These are phyloP conservation scores for Didymella keratinophila DNA, from an alignment of 2,329 filamentous ascomycete species.

Conservation along the genomic window DNA sequence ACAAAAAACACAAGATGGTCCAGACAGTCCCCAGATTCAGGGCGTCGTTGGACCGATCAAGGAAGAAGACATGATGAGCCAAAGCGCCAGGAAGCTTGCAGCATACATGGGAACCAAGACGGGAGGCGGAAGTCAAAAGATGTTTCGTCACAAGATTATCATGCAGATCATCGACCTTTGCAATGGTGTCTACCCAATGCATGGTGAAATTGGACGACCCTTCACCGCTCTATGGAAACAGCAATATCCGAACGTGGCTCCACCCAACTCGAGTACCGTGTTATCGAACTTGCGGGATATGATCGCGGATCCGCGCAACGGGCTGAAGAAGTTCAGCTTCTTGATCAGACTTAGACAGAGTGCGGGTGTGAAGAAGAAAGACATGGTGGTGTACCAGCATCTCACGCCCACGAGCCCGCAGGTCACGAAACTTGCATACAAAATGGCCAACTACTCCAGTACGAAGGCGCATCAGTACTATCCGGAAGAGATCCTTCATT, in stretches of 20 bases:
- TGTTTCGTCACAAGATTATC: constrained; percentile 55
- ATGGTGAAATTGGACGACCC: constrained; percentile 63
- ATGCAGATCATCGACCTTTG: constrained; percentile 63
- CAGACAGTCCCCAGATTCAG: constrained; percentile 9
- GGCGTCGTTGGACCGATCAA: constrained; percentile 22
- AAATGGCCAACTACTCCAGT: constrained; percentile 56
- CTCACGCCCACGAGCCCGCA: constrained; percentile 55
- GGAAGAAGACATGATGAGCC: constrained; percentile 13
- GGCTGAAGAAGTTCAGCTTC: constrained; percentile 59
- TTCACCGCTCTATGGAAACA: constrained; percentile 63
- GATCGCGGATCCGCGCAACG: constrained; percentile 54
- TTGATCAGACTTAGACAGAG: constrained; percentile 29
- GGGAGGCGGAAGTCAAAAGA: constrained; percentile 26
- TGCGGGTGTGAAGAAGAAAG: constrained; percentile 55
- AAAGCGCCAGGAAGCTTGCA: constrained; percentile 15
- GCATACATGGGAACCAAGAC: constrained; percentile 29
- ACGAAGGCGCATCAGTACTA: constrained; percentile 43
- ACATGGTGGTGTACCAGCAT: constrained; percentile 58
- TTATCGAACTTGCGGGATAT: constrained; percentile 59
- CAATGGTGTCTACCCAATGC: constrained; percentile 64
- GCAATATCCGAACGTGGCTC: constrained; percentile 49
- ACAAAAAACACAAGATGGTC: neutral
- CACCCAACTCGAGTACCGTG: constrained; percentile 63
- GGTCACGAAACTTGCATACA: constrained; percentile 59
- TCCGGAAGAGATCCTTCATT: constrained; percentile 41